Evolutionary conservation across 2,329 filamentous ascomycete genomes (phyloP), one percentile per base, ranked within the genome.

Genomic region (Epichloe aotearoae): DNA sequence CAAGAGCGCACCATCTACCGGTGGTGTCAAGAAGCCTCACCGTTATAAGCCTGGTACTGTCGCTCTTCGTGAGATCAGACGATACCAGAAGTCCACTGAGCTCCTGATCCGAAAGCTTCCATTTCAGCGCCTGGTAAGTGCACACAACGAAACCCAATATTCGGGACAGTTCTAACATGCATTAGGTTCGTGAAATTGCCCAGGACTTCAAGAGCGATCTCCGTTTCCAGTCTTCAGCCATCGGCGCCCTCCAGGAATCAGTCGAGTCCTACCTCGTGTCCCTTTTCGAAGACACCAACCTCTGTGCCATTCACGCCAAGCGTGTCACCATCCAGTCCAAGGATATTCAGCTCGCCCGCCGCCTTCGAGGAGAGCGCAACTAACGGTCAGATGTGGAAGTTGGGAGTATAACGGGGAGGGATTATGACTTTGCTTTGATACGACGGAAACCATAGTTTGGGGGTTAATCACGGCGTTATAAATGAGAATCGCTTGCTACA

Each of bases 231-330:
- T 95, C 88, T 23, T 95, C 91, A 45, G 93, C 93, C 70, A 96
- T 98, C 68, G 87, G 88, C 66, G 93, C 93, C 58, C 84, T 98
- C 40, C 91, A 98, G 76, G 93, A 98, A 79, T 95, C 93, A 50
- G 90, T 95, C 59, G 93, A 98, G 79, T 95, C 93, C 2, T 97
- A 96, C 76, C 86, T 98, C 64, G 90, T 97, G 73, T 95, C 90
- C 43, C 84, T 97, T 58, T 97, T 97, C 64, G 90, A 97, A 74
- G 91, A 97, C 69, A 96, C 91, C 75, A 97, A 97, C 78, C 76
- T 95, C 49, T 97, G 91, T 75, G 91, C 93, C 66, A 95, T 97
- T 72, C 93, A 97, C 75, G 91, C 93, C 74, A 97, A 97, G 83
- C 89, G 93, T 76, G 93, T 97, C 67, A 97, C 91, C 66, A 97